A percentile compares a stretch with the other conserved stretches of the same genome.
These are phyloP conservation scores for Kandelia obovata DNA, from an alignment of 345 rosid species.

Conservation along the genomic window DNA sequence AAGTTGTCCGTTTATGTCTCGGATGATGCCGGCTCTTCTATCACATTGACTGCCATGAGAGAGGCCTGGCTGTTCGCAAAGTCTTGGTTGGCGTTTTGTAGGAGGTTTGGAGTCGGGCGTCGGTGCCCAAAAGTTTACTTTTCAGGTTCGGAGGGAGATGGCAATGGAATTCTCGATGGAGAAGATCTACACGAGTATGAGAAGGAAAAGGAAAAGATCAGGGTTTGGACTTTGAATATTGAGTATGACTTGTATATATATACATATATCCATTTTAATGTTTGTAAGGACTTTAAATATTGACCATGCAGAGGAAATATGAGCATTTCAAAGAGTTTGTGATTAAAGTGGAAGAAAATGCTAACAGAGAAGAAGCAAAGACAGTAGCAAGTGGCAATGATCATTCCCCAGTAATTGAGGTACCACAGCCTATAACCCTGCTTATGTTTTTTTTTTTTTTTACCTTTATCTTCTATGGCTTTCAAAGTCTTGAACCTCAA, in stretches of 20 bases:
- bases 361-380: not conserved
- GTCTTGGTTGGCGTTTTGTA: slow-evolving; percentile 53
- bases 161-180: not conserved
- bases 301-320: slow-evolving; percentile 22
- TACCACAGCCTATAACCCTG: not conserved
- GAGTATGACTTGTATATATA: no score
- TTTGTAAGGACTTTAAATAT: no score
- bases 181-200: not conserved
- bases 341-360: slow-evolving; percentile 9
- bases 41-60: slow-evolving; percentile 33
- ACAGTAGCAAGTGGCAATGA: not conserved
- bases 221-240: not conserved
- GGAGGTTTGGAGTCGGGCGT: slow-evolving; percentile 10
- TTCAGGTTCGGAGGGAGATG: slow-evolving; percentile 22
- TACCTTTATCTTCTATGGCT: not conserved
- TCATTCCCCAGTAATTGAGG: slow-evolving; percentile 32
- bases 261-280: no score
- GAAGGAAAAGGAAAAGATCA: slow-evolving; percentile 6
- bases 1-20: slow-evolving; percentile 51
- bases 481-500: not conserved
- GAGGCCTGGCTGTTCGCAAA: slow-evolving; percentile 41
- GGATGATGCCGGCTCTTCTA: slow-evolving; percentile 41
- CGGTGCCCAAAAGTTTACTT: slow-evolving; percentile 38
- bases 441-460: not conserved
- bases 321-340: slow-evolving; percentile 28